Conservation (phyloP, 2,329 filamentous ascomycete species). For the Cercospora sojina region DNA sequence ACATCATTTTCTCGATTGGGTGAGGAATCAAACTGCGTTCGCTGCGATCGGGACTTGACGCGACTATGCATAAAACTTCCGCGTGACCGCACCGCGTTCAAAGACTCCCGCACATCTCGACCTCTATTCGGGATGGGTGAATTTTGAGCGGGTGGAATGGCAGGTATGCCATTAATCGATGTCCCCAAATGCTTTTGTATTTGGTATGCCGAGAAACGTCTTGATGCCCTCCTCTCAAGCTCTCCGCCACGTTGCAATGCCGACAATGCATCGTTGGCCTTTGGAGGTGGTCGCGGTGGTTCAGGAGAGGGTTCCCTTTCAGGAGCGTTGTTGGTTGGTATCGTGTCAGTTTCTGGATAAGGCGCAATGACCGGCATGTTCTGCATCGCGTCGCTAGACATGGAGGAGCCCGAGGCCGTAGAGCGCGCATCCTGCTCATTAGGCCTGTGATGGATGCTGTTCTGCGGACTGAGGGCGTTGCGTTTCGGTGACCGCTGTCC, state of each 20-base stretch:
- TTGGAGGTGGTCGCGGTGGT: slow-evolving; percentile 72
- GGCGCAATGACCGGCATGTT: slow-evolving; percentile 72
- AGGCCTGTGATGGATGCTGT: slow-evolving; percentile 27
- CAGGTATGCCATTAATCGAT: slow-evolving; percentile 76
- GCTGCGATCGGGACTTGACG: slow-evolving; percentile 30
- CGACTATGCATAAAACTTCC: slow-evolving; percentile 46
- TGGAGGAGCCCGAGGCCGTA: slow-evolving; percentile 59
- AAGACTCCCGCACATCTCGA: slow-evolving; percentile 77
- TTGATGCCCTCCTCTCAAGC: slow-evolving; percentile 84
- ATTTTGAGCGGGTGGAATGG: slow-evolving; percentile 75
- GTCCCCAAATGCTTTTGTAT: slow-evolving; percentile 90
- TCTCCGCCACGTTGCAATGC: slow-evolving; percentile 90
- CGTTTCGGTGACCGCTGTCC: slow-evolving; percentile 45
- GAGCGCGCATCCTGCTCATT: slow-evolving; percentile 26
- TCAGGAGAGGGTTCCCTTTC: slow-evolving; percentile 40
- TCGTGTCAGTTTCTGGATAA: slow-evolving; percentile 63
- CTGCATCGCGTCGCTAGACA: slow-evolving; percentile 75
- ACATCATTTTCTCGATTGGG: slow-evolving; percentile 55
- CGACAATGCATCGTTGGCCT: slow-evolving; percentile 84
- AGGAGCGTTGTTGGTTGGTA: slow-evolving; percentile 40
- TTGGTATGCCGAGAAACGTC: slow-evolving; percentile 93
- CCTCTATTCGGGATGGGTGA: slow-evolving; percentile 83
- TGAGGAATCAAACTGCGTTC: slow-evolving; percentile 54
- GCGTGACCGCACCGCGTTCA: slow-evolving; percentile 67
- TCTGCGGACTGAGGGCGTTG: slow-evolving; percentile 42